Evolutionary conservation across 2,329 filamentous ascomycete genomes (phyloP).

Genomic region (Cadophora malorum): DNA sequence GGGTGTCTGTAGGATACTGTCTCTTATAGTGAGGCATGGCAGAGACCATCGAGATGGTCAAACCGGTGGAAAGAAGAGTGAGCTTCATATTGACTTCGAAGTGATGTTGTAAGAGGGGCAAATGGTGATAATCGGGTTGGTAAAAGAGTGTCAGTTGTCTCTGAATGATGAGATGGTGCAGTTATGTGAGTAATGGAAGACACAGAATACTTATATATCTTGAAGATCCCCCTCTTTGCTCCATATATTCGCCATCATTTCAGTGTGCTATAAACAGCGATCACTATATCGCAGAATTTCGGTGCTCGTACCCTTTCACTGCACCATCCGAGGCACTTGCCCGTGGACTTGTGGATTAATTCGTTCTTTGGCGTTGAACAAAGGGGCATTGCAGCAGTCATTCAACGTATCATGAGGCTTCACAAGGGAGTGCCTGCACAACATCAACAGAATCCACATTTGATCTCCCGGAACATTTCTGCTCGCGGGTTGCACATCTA

Average conservation of each 20-base stretch:
- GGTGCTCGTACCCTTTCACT: neutral
- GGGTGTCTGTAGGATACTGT: neutral
- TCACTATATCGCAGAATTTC: neutral
- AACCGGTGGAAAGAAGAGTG: conserved; percentile 3
- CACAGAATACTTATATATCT: neutral
- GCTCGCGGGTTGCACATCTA: neutral
- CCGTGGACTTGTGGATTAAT: neutral
- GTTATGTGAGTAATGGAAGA: neutral
- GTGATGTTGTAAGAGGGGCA: neutral
- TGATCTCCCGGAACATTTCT: conserved; percentile 3
- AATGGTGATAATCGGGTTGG: neutral
- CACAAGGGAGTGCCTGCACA: neutral
- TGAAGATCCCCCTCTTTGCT: neutral
- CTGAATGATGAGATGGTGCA: neutral
- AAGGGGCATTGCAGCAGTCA: neutral
- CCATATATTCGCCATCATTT: neutral
- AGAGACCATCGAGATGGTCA: conserved; percentile 3
- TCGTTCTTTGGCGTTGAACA: neutral
- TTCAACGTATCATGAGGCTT: neutral
- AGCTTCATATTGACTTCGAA: conserved; percentile 15
- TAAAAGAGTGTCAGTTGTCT: conserved; percentile 3
- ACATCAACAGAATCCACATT: neutral
- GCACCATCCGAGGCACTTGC: neutral
- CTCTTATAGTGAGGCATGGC: conserved; percentile 17
- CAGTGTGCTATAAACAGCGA: neutral